phyloP scores from a whole-genome alignment of 805 yeast species.

The Wickerhamiella spandovensis region DNA sequence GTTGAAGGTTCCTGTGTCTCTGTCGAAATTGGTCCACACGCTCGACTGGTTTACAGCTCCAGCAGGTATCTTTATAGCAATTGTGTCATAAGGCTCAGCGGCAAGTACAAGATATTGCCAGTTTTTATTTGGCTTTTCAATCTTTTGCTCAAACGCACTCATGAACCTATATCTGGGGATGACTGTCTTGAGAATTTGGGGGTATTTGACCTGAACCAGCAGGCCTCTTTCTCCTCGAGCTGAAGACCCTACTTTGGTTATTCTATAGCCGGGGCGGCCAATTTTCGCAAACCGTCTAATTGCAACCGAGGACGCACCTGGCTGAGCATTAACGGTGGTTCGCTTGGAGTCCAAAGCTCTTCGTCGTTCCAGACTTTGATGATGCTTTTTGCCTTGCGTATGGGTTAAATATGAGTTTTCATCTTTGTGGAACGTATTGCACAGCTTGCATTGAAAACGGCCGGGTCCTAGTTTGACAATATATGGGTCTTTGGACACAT shows the following conservation, averaged over 20 bases:
- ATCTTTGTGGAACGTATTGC: slow-evolving; percentile 68
- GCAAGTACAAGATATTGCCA: slow-evolving; percentile 65
- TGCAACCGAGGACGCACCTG: slow-evolving; percentile 9
- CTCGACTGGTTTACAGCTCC: slow-evolving; percentile 31
- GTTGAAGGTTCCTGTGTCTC: slow-evolving; percentile 45
- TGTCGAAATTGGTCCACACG: slow-evolving; percentile 58
- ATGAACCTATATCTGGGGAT: slow-evolving; percentile 61
- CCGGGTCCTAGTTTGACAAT: slow-evolving; percentile 30
- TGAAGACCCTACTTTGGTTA: slow-evolving; percentile 56
- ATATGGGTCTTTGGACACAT: slow-evolving; percentile 6
- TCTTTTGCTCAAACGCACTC: slow-evolving; percentile 57
- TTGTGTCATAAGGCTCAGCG: slow-evolving; percentile 83
- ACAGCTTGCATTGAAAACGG: slow-evolving; percentile 66
- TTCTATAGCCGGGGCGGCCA: slow-evolving; percentile 61
- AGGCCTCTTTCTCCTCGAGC: slow-evolving; percentile 48
- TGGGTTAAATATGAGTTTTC: slow-evolving; percentile 77
- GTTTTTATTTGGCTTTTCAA: slow-evolving; percentile 33
- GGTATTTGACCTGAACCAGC: slow-evolving; percentile 44
- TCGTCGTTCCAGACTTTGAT: slow-evolving; percentile 53
- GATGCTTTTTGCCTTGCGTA: slow-evolving; percentile 74
- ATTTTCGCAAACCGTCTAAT: slow-evolving; percentile 43
- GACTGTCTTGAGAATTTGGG: slow-evolving; percentile 31
- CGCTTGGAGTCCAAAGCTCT: slow-evolving; percentile 26
- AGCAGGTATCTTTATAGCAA: slow-evolving; percentile 62
- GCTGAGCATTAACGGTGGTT: slow-evolving; percentile 7